Evolutionary conservation across 1,284 basidiomycete genomes (phyloP).

Genomic region (Volvariella surrecta): DNA sequence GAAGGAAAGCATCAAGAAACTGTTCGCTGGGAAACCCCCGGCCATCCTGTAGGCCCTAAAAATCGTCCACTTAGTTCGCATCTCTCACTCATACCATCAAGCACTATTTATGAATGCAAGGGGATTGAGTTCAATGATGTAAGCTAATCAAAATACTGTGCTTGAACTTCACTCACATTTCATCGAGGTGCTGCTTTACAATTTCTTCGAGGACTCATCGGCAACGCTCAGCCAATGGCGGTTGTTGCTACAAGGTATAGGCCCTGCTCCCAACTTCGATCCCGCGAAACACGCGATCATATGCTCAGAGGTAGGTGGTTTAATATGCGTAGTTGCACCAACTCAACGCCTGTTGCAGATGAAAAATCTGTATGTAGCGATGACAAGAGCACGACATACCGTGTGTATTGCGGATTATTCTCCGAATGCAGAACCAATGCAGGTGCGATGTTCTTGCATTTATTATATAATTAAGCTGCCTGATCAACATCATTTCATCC

Average conservation of each 20-base stretch:
- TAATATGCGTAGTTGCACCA: constrained; percentile 3
- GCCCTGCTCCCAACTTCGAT: constrained; percentile 29
- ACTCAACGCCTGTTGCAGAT: constrained; percentile 22
- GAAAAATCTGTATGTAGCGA: constrained; percentile 62
- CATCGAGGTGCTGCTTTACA: constrained; percentile 50
- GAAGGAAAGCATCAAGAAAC: too few relatives aligned
- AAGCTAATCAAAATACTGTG: constrained; percentile 10
- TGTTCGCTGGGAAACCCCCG: too few relatives aligned
- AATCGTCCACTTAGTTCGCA: too few relatives aligned
- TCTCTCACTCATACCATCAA: too few relatives aligned
- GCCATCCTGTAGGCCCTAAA: too few relatives aligned
- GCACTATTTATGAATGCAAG: constrained; percentile 64
- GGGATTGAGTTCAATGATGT: constrained; percentile 71
- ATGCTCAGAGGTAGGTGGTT: constrained; percentile 42
- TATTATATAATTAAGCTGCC: too few relatives aligned
- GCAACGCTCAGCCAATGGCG: constrained; percentile 48
- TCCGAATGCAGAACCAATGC: constrained; percentile 3
- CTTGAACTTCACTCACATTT: constrained; percentile 18
- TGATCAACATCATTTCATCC: too few relatives aligned
- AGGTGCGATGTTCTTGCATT: too few relatives aligned
- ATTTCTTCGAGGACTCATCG: constrained; percentile 62
- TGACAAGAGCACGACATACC: constrained; percentile 60
- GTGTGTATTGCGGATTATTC: constrained; percentile 62
- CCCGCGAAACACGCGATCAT: constrained; percentile 45
- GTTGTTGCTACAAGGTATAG: constrained; percentile 23